phyloP scores from a whole-genome alignment of 768 basidiomycete species.

The Russula sp. region DNA sequence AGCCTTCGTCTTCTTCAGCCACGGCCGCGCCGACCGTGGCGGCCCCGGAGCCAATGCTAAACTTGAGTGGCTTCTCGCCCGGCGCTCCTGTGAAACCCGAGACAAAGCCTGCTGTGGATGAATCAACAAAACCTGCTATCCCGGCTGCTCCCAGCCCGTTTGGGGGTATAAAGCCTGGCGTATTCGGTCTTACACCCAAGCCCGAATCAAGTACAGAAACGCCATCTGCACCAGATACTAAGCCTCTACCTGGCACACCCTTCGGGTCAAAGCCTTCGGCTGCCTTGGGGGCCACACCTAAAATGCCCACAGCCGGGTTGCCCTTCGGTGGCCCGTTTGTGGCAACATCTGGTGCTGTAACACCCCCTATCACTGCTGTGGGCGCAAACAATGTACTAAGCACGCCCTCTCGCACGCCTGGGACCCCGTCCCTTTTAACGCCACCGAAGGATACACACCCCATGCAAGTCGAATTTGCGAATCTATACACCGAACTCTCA shows the following conservation, averaged over 20 bases:
- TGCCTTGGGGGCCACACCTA: neutral
- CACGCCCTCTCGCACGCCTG: neutral
- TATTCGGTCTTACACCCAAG: conserved; percentile 8
- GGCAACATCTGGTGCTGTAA: neutral
- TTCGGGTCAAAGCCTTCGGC: neutral
- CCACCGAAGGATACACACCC: conserved; percentile 35
- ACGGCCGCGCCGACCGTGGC: neutral
- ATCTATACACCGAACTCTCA: conserved; percentile 42
- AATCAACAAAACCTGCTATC: neutral
- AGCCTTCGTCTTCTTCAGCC: neutral
- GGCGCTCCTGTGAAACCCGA: neutral
- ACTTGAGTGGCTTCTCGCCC: neutral
- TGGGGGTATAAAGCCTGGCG: neutral
- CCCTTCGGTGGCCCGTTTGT: conserved; percentile 10
- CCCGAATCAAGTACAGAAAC: conserved; percentile 3
- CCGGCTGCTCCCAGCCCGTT: neutral
- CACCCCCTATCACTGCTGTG: neutral
- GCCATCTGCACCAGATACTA: neutral
- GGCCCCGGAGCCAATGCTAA: neutral
- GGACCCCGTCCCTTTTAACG: neutral
- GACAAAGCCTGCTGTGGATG: neutral
- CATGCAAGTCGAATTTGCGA: conserved; percentile 59
- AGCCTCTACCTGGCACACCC: neutral
- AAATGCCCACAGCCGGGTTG: conserved; percentile 12
- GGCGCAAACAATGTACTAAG: neutral